Evolutionary conservation across 768 basidiomycete species (phyloP).

Genomic region (Agaricus blazei): DNA sequence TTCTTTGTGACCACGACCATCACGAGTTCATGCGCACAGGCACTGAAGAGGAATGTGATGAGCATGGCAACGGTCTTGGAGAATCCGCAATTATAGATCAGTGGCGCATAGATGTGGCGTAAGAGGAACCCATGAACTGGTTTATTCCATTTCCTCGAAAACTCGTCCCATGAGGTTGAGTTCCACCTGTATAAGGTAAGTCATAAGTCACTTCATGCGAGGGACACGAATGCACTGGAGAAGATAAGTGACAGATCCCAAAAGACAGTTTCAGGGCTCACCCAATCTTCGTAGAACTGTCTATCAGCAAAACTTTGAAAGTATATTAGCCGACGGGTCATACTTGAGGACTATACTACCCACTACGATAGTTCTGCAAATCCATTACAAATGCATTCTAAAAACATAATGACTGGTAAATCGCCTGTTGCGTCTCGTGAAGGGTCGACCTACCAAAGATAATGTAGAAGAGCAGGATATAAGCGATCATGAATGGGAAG

Average conservation of each 20-base stretch:
- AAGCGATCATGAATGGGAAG: constrained; percentile 90
- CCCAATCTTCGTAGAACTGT: constrained; percentile 97
- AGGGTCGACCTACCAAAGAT: constrained; percentile 58
- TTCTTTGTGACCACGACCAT: constrained; percentile 96
- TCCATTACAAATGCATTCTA: constrained; percentile 94
- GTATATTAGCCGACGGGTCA: constrained; percentile 1
- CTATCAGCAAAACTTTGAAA: constrained; percentile 84
- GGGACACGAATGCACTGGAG: not conserved
- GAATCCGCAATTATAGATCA: constrained; percentile 62
- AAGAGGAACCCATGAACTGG: constrained; percentile 93
- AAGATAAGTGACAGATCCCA: not conserved
- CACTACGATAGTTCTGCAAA: constrained; percentile 92
- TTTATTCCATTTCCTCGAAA: constrained; percentile 97
- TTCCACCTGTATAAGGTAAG: constrained; percentile 67
- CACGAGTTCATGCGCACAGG: constrained; percentile 88
- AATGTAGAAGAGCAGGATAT: constrained; percentile 81
- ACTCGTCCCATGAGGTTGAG: constrained; percentile 94
- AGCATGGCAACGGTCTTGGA: constrained; percentile 83
- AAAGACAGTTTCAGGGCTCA: constrained; percentile 18
- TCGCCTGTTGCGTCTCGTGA: not conserved
- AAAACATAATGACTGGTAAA: not conserved
- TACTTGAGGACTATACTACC: constrained; percentile 18
- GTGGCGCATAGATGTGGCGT: constrained; percentile 91
- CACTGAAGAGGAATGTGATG: constrained; percentile 88
- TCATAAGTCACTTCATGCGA: not conserved